phyloP scores from a whole-genome alignment of 805 yeast genomes.

The Wickerhamomyces sydowiorum region DNA sequence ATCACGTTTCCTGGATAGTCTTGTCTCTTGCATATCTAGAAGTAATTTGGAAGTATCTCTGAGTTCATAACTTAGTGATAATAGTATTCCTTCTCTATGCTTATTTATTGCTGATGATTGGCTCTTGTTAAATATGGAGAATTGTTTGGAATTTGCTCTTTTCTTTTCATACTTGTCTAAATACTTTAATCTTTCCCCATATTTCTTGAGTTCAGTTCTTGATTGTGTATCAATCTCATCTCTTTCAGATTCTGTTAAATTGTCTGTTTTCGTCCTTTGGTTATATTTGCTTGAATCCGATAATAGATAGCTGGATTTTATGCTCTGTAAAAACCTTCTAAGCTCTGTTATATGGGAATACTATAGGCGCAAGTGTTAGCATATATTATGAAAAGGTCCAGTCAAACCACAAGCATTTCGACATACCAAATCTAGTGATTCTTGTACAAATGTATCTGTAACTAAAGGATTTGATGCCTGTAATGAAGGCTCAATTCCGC shows the following conservation, averaged over 20 bases:
- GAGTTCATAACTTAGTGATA: slow-evolving; percentile 15
- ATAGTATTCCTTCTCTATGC: slow-evolving; percentile 17
- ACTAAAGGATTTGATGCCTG: slow-evolving; percentile 3
- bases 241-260: slow-evolving; percentile 41
- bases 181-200: slow-evolving; percentile 43
- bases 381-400: not conserved
- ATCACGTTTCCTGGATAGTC: slow-evolving; percentile 20
- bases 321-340: slow-evolving; percentile 17
- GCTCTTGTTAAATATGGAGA: slow-evolving; percentile 10
- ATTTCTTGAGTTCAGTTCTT: slow-evolving; percentile 43
- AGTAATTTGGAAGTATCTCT: slow-evolving; percentile 19
- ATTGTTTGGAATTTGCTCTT: slow-evolving; percentile 25
- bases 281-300: slow-evolving; percentile 7
- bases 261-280: slow-evolving; percentile 7
- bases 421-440: slow-evolving; percentile 14
- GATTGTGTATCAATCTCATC: slow-evolving; percentile 52
- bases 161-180: slow-evolving; percentile 47
- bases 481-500: slow-evolving; percentile 2
- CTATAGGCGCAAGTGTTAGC: not conserved
- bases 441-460: slow-evolving; percentile 17
- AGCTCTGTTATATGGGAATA: slow-evolving; percentile 22
- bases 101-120: slow-evolving; percentile 12
- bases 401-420: no score
- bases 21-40: slow-evolving; percentile 19
- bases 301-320: slow-evolving; percentile 24